Evolutionary conservation across 257 asterid genomes (phyloP).

Genomic region (Nicotiana sylvestris): DNA sequence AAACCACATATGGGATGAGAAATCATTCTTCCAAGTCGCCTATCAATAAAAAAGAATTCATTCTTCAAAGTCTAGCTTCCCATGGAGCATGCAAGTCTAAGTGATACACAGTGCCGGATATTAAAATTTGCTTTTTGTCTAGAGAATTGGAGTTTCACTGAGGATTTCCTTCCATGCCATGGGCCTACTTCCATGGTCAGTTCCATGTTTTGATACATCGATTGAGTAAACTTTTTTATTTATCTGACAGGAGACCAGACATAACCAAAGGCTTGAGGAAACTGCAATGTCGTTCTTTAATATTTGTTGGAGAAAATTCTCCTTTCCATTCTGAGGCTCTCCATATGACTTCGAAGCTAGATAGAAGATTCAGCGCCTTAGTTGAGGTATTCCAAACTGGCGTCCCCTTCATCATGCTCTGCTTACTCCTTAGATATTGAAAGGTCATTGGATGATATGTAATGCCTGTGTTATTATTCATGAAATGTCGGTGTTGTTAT

Average conservation of each 20-base stretch:
- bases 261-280: constrained; percentile 43
- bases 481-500: background rate
- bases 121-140: background rate
- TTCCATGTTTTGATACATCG: background rate
- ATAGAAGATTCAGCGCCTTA: constrained; percentile 56
- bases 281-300: constrained; percentile 48
- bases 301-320: constrained; percentile 58
- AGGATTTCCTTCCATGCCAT: background rate
- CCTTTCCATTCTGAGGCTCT: constrained; percentile 58
- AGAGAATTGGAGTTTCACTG: background rate
- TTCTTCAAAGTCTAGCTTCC: background rate
- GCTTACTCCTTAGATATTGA: background rate
- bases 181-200: background rate
- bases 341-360: constrained; percentile 60
- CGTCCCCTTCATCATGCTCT: background rate
- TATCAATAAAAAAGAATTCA: background rate
- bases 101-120: background rate
- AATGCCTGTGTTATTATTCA: background rate
- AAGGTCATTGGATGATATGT: background rate
- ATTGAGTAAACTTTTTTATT: background rate
- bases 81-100: background rate
- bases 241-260: constrained; percentile 52
- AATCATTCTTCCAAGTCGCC: background rate
- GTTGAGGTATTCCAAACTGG: constrained; percentile 43
- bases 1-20: background rate